These are phyloP conservation scores for Chaetomium globosum DNA, from an alignment of 2,329 filamentous ascomycete genomes.

Conservation along the genomic window DNA sequence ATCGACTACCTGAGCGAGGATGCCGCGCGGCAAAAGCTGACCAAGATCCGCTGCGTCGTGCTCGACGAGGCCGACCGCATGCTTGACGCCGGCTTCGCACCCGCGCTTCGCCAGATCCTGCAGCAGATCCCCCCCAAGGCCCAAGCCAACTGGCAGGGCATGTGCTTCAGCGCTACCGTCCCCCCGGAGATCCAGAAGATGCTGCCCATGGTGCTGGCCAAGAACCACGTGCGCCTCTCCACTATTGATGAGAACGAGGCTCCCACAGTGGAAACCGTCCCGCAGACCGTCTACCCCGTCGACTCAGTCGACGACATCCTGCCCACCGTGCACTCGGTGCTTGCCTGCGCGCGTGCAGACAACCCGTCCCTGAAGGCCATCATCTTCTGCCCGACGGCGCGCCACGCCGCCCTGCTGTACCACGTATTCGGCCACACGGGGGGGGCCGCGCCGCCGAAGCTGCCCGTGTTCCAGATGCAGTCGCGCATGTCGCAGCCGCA, in stretches of 20 bases:
- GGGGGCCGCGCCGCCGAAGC: conserved; percentile 43
- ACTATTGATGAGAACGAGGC: conserved; percentile 75
- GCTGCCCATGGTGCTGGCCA: conserved; percentile 68
- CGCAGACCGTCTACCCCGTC: conserved; percentile 69
- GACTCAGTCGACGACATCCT: conserved; percentile 71
- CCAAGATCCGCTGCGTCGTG: conserved; percentile 73
- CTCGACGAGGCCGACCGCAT: conserved; percentile 83
- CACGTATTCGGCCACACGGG: conserved; percentile 46
- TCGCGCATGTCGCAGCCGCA: conserved; percentile 55
- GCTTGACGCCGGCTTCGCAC: conserved; percentile 83
- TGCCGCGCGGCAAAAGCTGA: conserved; percentile 66
- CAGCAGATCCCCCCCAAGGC: conserved; percentile 66
- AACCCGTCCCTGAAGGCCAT: conserved; percentile 75
- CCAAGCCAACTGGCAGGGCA: conserved; percentile 66
- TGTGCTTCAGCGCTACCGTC: conserved; percentile 85
- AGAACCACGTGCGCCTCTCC: conserved; percentile 76
- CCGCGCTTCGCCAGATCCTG: conserved; percentile 75
- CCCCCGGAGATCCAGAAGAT: conserved; percentile 76
- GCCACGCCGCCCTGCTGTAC: conserved; percentile 55
- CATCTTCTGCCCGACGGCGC: conserved; percentile 70
- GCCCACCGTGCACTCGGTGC: conserved; percentile 59
- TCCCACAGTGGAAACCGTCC: conserved; percentile 75
- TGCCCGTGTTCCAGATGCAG: conserved; percentile 52
- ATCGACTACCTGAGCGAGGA: conserved; percentile 76
- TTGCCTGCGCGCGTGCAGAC: conserved; percentile 50